These are phyloP conservation scores for Hyphopichia homilentoma DNA, from an alignment of 805 yeast genomes.

Conservation along the genomic window DNA sequence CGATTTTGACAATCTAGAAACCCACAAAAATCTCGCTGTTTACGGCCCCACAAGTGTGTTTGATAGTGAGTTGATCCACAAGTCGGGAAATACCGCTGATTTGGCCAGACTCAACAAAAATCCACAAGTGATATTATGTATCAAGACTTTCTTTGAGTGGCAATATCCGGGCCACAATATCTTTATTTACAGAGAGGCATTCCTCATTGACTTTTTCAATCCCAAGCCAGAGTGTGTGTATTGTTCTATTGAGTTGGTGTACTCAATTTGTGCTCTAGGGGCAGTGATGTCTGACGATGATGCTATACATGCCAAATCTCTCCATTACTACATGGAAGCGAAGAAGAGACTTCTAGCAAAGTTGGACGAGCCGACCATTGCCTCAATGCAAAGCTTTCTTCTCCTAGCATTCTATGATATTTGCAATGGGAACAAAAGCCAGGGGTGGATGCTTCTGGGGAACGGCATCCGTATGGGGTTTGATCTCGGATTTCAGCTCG, in stretches of 20 bases:
- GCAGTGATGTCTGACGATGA: conserved; percentile 46
- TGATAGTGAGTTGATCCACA: conserved; percentile 23
- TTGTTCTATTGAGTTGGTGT: conserved; percentile 52
- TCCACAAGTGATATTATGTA: conserved; percentile 32
- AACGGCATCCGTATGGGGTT: conserved; percentile 62
- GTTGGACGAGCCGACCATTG: conserved; percentile 45
- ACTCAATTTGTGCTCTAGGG: conserved; percentile 59
- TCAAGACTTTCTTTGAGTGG: conserved; percentile 55
- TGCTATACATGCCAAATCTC: conserved; percentile 37
- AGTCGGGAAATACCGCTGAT: conserved; percentile 9
- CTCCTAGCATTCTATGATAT: conserved; percentile 59
- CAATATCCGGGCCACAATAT: conserved; percentile 61
- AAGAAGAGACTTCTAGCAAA: conserved; percentile 37
- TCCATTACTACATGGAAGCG: conserved; percentile 45
- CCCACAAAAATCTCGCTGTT: conserved; percentile 28
- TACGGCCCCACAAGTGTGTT: conserved; percentile 47
- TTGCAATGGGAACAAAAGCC: conserved; percentile 53
- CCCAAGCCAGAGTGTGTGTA: conserved; percentile 49
- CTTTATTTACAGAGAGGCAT: conserved; percentile 62
- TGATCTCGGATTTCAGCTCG: conserved; percentile 60
- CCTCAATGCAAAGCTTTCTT: conserved; percentile 57
- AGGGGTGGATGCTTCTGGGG: conserved; percentile 64
- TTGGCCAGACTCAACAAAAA: conserved; percentile 29
- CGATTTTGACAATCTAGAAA: conserved; percentile 6
- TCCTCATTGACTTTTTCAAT: conserved; percentile 56